Evolutionary conservation across 345 rosid species (phyloP).

Genomic region (Aethionema arabicum): DNA sequence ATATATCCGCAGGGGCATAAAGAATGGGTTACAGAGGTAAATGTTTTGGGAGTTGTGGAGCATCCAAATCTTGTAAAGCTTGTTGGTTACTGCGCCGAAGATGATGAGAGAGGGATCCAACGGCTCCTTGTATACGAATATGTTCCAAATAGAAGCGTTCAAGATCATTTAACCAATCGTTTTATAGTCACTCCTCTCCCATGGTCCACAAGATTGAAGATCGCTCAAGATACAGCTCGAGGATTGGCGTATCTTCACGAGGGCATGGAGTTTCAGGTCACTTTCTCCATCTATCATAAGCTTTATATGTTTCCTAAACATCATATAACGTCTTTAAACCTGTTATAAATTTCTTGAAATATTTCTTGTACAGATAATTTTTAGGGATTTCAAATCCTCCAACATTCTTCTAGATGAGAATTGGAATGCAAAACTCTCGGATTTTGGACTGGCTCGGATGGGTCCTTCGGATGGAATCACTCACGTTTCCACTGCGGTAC

Average conservation of each 20-base stretch:
- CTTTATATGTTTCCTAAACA: background rate
- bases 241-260: slow-evolving; percentile 91
- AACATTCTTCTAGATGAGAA: slow-evolving; percentile 85
- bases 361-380: slow-evolving; percentile 63
- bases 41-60: slow-evolving; percentile 90
- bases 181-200: slow-evolving; percentile 66
- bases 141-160: slow-evolving; percentile 91
- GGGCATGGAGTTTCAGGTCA: slow-evolving; percentile 96
- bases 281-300: slow-evolving; percentile 6
- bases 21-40: slow-evolving; percentile 97
- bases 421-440: slow-evolving; percentile 93
- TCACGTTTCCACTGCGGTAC: slow-evolving; percentile 92
- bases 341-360: background rate
- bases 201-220: slow-evolving; percentile 74
- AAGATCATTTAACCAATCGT: slow-evolving; percentile 75
- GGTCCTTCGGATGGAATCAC: slow-evolving; percentile 89
- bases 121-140: slow-evolving; percentile 81
- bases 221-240: slow-evolving; percentile 82
- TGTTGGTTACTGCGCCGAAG: slow-evolving; percentile 92
- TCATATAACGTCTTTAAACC: background rate
- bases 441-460: slow-evolving; percentile 92
- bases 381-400: slow-evolving; percentile 94
- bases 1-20: slow-evolving; percentile 69
- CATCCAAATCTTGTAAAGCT: slow-evolving; percentile 90
- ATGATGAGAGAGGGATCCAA: slow-evolving; percentile 94